Percentiles rank a stretch among this genome's conserved stretches.
Conservation (phyloP, 148 eudicot species). For the Talinum fruticosum region DNA sequence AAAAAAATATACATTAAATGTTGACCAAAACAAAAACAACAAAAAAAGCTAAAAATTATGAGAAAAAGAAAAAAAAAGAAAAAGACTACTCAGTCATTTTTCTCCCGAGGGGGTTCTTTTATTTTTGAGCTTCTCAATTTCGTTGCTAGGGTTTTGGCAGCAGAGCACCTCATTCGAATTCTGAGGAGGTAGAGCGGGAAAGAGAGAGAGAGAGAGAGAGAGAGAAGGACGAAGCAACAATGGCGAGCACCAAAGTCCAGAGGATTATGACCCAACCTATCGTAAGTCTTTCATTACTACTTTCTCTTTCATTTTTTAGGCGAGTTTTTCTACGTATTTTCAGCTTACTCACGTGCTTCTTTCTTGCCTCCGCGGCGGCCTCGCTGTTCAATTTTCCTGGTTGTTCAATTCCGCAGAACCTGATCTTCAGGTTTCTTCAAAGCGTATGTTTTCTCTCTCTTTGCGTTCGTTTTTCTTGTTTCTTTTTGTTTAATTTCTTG, state of each 20-base stretch:
- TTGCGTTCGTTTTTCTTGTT: background rate
- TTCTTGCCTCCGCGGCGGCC: background rate
- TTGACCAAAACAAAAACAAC: too few species aligned
- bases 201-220: background rate
- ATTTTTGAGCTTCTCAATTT: background rate
- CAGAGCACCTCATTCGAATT: background rate
- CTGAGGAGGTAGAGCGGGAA: background rate
- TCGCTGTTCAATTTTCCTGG: background rate
- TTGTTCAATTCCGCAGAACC: slow-evolving; percentile 25
- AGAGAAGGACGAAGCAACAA: slow-evolving; percentile 21
- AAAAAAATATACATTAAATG: too few species aligned
- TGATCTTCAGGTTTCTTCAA: slow-evolving; percentile 48
- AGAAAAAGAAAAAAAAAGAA: background rate
- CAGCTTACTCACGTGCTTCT: slow-evolving; percentile 5
- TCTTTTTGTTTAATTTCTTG: background rate
- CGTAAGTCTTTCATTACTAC: slow-evolving; percentile 8
- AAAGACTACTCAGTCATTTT: background rate
- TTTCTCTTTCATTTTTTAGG: background rate
- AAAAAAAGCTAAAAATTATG: too few species aligned
- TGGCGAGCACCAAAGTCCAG: slow-evolving; percentile 54
- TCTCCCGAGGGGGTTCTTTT: too few species aligned
- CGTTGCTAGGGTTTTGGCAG: background rate
- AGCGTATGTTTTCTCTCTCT: slow-evolving; percentile 23
- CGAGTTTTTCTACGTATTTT: background rate
- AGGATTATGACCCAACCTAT: slow-evolving; percentile 53